These are phyloP conservation scores for Euphorbia pulcherrima DNA, from an alignment of 345 rosid species.

Conservation along the genomic window DNA sequence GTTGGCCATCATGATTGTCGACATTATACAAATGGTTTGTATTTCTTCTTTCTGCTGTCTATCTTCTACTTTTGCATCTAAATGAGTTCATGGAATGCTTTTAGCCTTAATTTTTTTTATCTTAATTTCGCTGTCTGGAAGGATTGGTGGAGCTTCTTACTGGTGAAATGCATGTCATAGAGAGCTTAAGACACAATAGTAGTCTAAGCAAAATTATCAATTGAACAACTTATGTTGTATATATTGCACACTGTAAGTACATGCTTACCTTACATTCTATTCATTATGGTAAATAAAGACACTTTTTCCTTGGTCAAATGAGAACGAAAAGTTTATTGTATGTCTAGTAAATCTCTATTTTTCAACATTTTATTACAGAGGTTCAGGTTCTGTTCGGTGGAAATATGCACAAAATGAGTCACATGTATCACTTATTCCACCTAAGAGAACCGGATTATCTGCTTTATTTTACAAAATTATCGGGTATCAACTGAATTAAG, in stretches of 20 bases:
- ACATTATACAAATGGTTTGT: constrained; percentile 60
- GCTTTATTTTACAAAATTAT: neutral
- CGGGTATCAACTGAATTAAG: constrained; percentile 11
- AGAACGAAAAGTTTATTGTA: too few relatives aligned
- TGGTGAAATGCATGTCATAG: constrained; percentile 50
- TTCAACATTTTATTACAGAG: too few relatives aligned
- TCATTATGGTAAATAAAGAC: too few relatives aligned
- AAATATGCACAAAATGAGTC: constrained; percentile 11
- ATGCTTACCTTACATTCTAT: too few relatives aligned
- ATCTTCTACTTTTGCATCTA: neutral
- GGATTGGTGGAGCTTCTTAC: constrained; percentile 76
- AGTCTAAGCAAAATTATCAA: constrained; percentile 2
- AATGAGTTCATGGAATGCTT: neutral
- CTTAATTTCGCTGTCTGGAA: constrained; percentile 16
- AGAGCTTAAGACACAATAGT: constrained; percentile 33
- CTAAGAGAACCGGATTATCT: too few relatives aligned
- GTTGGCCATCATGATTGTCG: constrained; percentile 76
- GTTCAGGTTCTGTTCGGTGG: too few relatives aligned
- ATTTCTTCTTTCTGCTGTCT: neutral
- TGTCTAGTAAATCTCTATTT: too few relatives aligned
- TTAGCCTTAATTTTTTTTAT: neutral
- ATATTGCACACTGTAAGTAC: too few relatives aligned
- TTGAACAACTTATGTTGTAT: neutral
- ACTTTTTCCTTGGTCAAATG: too few relatives aligned
- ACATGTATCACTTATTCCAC: too few relatives aligned